Percentiles rank a stretch among this genome's conserved stretches.
Evolutionary conservation across 2,329 filamentous ascomycete genomes (phyloP).

Genomic region (Knoxdaviesia proteae): DNA sequence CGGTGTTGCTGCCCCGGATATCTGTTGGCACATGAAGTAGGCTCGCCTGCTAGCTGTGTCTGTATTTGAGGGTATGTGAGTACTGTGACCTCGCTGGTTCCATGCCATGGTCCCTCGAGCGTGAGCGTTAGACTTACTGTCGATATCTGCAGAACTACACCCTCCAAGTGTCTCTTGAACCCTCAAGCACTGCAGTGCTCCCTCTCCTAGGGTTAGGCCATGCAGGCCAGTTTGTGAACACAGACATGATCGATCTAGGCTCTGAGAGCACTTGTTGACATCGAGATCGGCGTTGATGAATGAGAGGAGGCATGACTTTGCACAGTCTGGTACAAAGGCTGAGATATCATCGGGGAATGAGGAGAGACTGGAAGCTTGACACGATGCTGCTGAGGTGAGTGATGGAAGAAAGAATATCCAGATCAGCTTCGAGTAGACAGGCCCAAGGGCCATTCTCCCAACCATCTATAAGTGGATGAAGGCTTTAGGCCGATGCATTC

Average conservation of each 20-base stretch:
- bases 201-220: conserved; percentile 53
- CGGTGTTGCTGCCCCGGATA: not conserved
- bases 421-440: not conserved
- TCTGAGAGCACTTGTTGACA: conserved; percentile 22
- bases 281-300: conserved; percentile 43
- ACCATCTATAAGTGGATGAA: not conserved
- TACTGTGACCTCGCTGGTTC: not conserved
- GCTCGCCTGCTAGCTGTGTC: not conserved
- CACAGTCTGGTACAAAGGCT: conserved; percentile 33
- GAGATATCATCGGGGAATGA: conserved; percentile 16
- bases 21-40: not conserved
- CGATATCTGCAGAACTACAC: conserved; percentile 25
- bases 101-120: not conserved
- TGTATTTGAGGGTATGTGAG: not conserved
- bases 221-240: conserved; percentile 37
- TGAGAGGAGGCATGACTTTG: conserved; percentile 35
- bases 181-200: conserved; percentile 43
- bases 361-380: not conserved
- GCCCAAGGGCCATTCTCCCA: not conserved
- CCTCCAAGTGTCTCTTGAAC: conserved; percentile 25
- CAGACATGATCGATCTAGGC: conserved; percentile 35
- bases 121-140: not conserved
- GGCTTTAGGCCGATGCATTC: not conserved
- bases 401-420: not conserved
- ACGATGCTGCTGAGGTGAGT: not conserved